phyloP scores from a whole-genome alignment of 2,329 filamentous ascomycete species.

The Cytospora mali region DNA sequence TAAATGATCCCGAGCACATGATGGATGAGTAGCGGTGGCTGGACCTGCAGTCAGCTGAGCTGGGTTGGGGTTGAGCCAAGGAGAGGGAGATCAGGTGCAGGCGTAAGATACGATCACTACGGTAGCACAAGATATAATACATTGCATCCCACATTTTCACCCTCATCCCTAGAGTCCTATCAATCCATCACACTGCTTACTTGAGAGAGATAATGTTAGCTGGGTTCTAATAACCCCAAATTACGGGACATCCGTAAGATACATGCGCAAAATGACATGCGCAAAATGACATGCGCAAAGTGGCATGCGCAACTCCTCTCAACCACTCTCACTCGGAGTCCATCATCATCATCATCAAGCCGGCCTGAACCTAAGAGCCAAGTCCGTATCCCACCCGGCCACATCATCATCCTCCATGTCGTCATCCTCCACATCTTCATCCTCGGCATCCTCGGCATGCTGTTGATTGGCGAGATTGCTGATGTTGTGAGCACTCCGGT shows the following conservation, averaged over 20 bases:
- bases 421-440: no score
- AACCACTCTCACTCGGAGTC: background rate
- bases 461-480: background rate
- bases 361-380: background rate
- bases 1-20: background rate
- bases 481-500: slow-evolving; percentile 12
- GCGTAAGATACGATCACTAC: background rate
- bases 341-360: background rate
- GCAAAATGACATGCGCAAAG: background rate
- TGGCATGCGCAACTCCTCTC: background rate
- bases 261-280: no score
- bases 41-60: background rate
- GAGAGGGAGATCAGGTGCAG: background rate
- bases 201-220: no score
- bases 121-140: background rate
- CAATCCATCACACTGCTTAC: no score
- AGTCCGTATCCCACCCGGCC: background rate
- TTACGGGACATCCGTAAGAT: no score
- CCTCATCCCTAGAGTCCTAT: no score
- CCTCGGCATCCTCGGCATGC: background rate
- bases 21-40: background rate
- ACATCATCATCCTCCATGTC: background rate
- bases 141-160: no score
- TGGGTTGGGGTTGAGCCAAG: background rate
- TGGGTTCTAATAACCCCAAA: no score